phyloP scores from a whole-genome alignment of 1,284 basidiomycete genomes.

The Rhizoctonia solani region DNA sequence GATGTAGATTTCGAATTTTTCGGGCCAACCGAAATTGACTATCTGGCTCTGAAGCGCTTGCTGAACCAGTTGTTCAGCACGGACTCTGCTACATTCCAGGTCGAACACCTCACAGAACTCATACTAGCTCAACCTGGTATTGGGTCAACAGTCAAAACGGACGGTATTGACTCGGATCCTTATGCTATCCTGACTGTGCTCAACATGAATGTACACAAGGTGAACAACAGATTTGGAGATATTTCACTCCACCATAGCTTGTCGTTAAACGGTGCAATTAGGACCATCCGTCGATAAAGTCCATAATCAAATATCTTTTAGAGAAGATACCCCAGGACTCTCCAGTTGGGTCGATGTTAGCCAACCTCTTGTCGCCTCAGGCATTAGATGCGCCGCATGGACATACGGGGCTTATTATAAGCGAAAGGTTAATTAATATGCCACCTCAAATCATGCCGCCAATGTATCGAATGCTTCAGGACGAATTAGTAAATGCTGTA shows the following conservation, averaged over 20 bases:
- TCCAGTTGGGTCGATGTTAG: conserved; percentile 57
- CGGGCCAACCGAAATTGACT: conserved; percentile 81
- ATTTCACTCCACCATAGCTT: background rate
- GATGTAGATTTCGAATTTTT: conserved; percentile 94
- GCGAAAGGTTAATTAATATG: conserved; percentile 89
- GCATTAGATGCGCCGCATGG: conserved; percentile 45
- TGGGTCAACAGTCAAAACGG: conserved; percentile 91
- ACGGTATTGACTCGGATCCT: conserved; percentile 86
- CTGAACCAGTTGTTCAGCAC: conserved; percentile 78
- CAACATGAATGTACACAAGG: conserved; percentile 78
- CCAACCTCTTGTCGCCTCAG: conserved; percentile 54
- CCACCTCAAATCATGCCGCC: conserved; percentile 88
- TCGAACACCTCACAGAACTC: conserved; percentile 76
- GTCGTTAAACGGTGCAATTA: conserved; percentile 42
- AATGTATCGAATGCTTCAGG: conserved; percentile 83
- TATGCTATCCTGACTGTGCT: conserved; percentile 82
- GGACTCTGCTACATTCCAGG: conserved; percentile 74
- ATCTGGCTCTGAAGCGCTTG: conserved; percentile 81
- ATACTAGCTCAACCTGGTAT: conserved; percentile 73
- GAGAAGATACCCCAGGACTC: conserved; percentile 55
- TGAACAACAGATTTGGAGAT: too few relatives aligned
- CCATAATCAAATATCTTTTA: conserved; percentile 71
- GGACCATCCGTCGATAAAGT: conserved; percentile 71
- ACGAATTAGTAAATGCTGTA: conserved; percentile 74
- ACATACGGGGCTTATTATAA: conserved; percentile 80